Evolutionary conservation across 148 eudicot genomes (phyloP), one percentile per base, ranked within the genome.

Genomic region (Amaranthus palmeri): DNA sequence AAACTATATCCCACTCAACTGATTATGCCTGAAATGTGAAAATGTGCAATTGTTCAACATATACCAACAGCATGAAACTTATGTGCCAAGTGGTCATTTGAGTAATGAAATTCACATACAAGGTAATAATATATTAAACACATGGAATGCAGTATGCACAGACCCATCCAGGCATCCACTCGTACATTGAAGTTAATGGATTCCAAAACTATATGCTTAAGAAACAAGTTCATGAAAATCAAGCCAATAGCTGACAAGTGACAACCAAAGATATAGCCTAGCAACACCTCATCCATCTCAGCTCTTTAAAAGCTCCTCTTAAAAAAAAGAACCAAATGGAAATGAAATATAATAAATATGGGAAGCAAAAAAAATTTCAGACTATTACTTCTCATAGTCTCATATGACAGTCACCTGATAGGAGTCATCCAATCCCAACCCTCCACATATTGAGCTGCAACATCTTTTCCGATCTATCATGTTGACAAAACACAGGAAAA

Each of bases 341-440:
- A 8, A 47, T 3, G 53, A 57, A 59, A 59, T 60, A 3, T 8
- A 8, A 63, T 4, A 43, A 54, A 17, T 5, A 6, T 9, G n/a
- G 25, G 49, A 67, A 54, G 50, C 40, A 67, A 40, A 48, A 36
- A 36, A 25, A 53, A 51, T 14, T 18, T 42, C 61, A 65, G 25
- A 71, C 43, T 10, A 61, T 12, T 18, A 73, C n/a, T 44, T 56
- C 58, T 46, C 10, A 12, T 53, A 51, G 56, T 61, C 70, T 66
- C 65, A 49, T 13, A 64, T n/a, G 61, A 65, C 67, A 44, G 54
- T 86, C 77, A 93, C 98, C 98, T 91, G 82, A 95, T 88, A 68
- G 98, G 98, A 79, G 86, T 76, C 73, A 95, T 89, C 98, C 98
- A 95, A 72, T 95, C 98, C 98, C 98, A 95, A 50, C 98, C 98